These are phyloP conservation scores for Aspergillus steynii DNA, from an alignment of 495 filamentous ascomycete species.

Conservation along the genomic window DNA sequence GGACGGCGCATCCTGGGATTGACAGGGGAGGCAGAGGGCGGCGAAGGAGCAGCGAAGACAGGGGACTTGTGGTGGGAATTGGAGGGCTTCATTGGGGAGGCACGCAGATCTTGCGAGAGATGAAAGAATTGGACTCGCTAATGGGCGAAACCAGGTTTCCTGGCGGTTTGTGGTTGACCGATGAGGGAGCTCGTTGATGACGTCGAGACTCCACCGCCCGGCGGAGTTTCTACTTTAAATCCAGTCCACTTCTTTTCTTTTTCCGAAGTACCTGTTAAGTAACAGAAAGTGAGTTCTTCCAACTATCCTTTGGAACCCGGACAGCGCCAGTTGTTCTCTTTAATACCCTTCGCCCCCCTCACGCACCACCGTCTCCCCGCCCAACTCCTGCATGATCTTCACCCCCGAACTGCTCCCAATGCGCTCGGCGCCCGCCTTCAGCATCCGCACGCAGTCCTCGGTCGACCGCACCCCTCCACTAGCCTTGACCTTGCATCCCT, in stretches of 20 bases:
- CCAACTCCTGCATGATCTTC: slow-evolving; percentile 54
- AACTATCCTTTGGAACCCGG: too few species aligned
- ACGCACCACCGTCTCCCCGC: slow-evolving; percentile 18
- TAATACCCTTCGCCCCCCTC: slow-evolving; percentile 17
- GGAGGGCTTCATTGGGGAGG: not conserved
- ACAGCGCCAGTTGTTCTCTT: not conserved
- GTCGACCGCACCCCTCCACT: slow-evolving; percentile 61
- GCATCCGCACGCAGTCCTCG: slow-evolving; percentile 54
- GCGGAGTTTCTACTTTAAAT: slow-evolving; percentile 4
- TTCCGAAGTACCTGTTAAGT: not conserved
- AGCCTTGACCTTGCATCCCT: slow-evolving; percentile 61
- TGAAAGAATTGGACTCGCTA: not conserved
- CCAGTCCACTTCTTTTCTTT: not conserved
- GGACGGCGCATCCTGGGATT: slow-evolving; percentile 13
- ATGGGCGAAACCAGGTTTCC: not conserved
- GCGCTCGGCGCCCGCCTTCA: slow-evolving; percentile 64
- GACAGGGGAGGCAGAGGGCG: not conserved
- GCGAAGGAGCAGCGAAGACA: not conserved
- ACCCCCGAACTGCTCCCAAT: slow-evolving; percentile 64
- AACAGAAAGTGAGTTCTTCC: too few species aligned
- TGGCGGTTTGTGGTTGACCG: slow-evolving; percentile 3
- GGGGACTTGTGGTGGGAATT: not conserved
- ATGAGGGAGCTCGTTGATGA: slow-evolving; percentile 10
- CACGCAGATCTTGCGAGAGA: not conserved
- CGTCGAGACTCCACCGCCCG: slow-evolving; percentile 12